Evolutionary conservation across 306 rosid species (phyloP).

Genomic region (Glycine soja): DNA sequence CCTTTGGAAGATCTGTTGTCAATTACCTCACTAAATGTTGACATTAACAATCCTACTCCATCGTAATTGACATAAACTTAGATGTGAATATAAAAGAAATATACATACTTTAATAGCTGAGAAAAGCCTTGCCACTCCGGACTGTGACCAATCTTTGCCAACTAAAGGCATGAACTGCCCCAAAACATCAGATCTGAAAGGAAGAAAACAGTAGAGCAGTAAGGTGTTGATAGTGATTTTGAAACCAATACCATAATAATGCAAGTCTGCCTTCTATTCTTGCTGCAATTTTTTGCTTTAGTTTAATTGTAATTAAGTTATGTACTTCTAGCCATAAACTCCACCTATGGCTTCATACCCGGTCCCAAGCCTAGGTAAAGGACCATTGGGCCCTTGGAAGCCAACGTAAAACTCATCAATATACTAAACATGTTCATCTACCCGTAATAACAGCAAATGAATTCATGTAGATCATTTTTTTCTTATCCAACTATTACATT

Average conservation of each 20-base stretch:
- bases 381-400: not conserved
- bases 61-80: constrained; percentile 17
- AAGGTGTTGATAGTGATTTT: constrained; percentile 20
- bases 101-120: constrained; percentile 78
- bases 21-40: not conserved
- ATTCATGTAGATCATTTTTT: no score
- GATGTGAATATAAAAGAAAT: constrained; percentile 21
- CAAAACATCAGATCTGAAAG: constrained; percentile 89
- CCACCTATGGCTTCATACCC: not conserved
- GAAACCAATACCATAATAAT: constrained; percentile 6
- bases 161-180: constrained; percentile 99
- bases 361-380: not conserved
- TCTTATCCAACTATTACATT: no score
- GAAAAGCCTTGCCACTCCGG: constrained; percentile 96
- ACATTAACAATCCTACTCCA: constrained; percentile 30
- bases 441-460: not conserved
- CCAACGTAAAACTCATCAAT: not conserved
- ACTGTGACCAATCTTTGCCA: constrained; percentile 96
- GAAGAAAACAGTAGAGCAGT: constrained; percentile 13
- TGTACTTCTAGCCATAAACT: constrained; percentile 3
- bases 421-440: not conserved
- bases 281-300: not conserved
- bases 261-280: constrained; percentile 25
- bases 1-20: not conserved
- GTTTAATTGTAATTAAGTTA: constrained; percentile 16